Conservation (phyloP, 2,329 filamentous ascomycete species). For the Tolypocladium nubicola region DNA sequence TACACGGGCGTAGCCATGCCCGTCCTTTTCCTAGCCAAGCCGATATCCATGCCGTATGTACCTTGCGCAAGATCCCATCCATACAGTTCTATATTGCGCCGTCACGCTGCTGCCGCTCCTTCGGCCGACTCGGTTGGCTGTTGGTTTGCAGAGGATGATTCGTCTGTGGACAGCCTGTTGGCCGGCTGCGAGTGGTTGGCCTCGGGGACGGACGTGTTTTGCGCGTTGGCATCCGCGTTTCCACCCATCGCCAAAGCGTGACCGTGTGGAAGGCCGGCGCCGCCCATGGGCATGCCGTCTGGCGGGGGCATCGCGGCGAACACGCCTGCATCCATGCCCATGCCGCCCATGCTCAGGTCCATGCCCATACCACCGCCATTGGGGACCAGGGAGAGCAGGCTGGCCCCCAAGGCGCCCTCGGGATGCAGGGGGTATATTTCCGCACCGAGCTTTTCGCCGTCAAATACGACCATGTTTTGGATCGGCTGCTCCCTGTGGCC, state of each 20-base stretch:
- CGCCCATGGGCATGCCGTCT: conserved; percentile 1
- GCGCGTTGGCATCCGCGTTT: not conserved
- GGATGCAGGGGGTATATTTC: conserved; percentile 77
- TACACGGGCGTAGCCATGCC: not conserved
- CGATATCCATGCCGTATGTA: not conserved
- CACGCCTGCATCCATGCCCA: conserved; percentile 7
- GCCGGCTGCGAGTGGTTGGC: not conserved
- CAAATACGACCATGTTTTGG: conserved; percentile 89
- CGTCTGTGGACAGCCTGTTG: not conserved
- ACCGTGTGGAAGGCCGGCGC: not conserved
- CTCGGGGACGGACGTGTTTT: not conserved
- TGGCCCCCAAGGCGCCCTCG: conserved; percentile 41
- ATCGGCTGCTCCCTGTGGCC: conserved; percentile 87
- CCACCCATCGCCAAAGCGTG: not conserved
- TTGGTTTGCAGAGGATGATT: not conserved
- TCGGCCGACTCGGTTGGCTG: not conserved
- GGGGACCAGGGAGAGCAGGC: conserved; percentile 27
- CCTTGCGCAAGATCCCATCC: not conserved
- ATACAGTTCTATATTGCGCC: not conserved
- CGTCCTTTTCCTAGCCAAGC: not conserved
- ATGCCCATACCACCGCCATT: conserved; percentile 14
- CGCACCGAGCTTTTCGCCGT: conserved; percentile 70
- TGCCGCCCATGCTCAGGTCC: conserved; percentile 4
- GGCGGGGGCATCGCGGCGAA: conserved; percentile 1
- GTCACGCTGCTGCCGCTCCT: not conserved